A percentile compares a stretch with the other conserved stretches of the same genome.
Evolutionary conservation across 345 rosid species (phyloP).

Genomic region (Eucalyptus shirleyi): DNA sequence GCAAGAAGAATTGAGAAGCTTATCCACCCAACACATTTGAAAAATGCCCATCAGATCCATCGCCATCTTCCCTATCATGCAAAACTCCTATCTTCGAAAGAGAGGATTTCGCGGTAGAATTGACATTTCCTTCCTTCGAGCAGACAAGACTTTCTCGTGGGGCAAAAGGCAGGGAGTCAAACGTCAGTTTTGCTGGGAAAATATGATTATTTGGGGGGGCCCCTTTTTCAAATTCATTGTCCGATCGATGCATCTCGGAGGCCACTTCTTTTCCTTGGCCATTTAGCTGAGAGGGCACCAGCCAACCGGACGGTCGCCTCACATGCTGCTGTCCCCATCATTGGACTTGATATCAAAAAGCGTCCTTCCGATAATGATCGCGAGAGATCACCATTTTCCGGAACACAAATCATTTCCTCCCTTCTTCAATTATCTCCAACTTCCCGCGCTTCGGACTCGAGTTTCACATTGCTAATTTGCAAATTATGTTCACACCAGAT

Average conservation of each 20-base stretch:
- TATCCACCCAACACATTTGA: neutral
- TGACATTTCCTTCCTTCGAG: neutral
- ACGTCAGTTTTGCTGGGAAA: neutral
- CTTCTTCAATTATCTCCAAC: neutral
- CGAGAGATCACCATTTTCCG: neutral
- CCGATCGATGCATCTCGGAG: neutral
- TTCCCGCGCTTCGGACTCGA: neutral
- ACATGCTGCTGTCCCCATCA: neutral
- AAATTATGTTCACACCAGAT: neutral
- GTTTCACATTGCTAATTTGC: neutral
- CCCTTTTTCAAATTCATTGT: neutral
- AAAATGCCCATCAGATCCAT: neutral
- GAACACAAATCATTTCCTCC: neutral
- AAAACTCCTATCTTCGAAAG: neutral
- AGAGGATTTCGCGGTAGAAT: neutral
- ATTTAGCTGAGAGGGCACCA: neutral
- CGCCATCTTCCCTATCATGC: neutral
- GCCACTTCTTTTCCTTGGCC: neutral
- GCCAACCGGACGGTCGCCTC: neutral
- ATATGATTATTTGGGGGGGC: neutral
- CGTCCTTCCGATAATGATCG: neutral
- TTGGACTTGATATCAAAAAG: neutral
- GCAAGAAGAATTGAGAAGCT: neutral
- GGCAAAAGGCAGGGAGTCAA: neutral
- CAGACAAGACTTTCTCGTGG: neutral